Evolutionary conservation across 1,284 basidiomycete genomes (phyloP).

Genomic region (Polyporus tsugae): DNA sequence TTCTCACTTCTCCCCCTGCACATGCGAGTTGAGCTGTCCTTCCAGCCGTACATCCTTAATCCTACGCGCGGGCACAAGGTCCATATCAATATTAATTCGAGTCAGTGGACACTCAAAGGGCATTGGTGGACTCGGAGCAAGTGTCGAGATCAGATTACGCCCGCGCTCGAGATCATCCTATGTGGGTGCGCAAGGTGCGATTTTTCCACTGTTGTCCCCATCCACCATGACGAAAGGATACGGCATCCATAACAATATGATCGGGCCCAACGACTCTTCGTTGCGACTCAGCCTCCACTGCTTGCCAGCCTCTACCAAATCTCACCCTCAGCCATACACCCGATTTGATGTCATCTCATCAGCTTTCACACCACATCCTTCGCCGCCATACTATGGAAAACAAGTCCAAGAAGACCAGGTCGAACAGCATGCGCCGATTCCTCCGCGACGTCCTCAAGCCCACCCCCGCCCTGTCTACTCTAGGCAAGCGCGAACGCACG

Average conservation of each 20-base stretch:
- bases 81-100: too few species aligned
- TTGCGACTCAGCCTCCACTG: not conserved
- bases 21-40: not conserved
- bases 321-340: not conserved
- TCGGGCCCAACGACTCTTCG: not conserved
- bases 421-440: conserved; percentile 31
- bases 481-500: conserved; percentile 36
- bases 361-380: not conserved
- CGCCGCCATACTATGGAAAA: not conserved
- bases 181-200: too few species aligned
- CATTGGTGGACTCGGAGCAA: too few species aligned
- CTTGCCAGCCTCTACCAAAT: conserved; percentile 2
- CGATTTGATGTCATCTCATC: not conserved
- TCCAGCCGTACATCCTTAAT: too few species aligned
- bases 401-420: conserved; percentile 21
- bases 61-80: too few species aligned
- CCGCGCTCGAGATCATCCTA: too few species aligned
- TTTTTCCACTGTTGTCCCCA: too few species aligned
- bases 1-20: too few species aligned
- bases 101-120: too few species aligned
- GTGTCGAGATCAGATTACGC: too few species aligned
- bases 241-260: not conserved
- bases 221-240: too few species aligned
- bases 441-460: conserved; percentile 36
- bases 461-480: conserved; percentile 25